These are phyloP conservation scores for Leishmania gerbilli DNA, from an alignment of 208 protist species.

Conservation along the genomic window DNA sequence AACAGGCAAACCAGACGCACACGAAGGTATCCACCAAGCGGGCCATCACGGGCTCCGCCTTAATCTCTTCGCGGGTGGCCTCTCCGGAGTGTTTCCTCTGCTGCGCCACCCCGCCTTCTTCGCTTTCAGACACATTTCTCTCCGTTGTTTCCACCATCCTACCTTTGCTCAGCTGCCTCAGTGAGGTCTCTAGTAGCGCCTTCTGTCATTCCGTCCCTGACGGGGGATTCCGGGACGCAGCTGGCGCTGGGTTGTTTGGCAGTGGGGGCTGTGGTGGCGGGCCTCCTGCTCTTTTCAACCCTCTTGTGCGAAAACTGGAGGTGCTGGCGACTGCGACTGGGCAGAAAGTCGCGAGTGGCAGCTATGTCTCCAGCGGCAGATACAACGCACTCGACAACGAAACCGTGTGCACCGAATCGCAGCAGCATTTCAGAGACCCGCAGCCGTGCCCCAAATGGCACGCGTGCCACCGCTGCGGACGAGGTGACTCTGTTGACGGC, in stretches of 20 bases:
- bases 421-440: background rate
- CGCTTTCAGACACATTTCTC: background rate
- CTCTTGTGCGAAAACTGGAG: background rate
- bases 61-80: background rate
- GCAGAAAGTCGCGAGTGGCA: background rate
- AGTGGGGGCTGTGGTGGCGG: background rate
- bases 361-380: background rate
- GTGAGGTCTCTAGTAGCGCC: background rate
- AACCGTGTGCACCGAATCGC: background rate
- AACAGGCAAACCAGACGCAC: background rate
- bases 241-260: background rate
- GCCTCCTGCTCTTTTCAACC: background rate
- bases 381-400: background rate
- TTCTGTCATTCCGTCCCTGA: background rate
- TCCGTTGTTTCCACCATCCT: background rate
- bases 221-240: background rate
- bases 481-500: slow-evolving; percentile 61
- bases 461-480: background rate
- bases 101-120: background rate
- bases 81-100: background rate
- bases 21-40: background rate
- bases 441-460: background rate
- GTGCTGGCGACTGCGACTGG: background rate
- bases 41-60: background rate
- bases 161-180: background rate